Conservation (phyloP, 1,284 basidiomycete genomes). For the Laetiporus sulphureus region DNA sequence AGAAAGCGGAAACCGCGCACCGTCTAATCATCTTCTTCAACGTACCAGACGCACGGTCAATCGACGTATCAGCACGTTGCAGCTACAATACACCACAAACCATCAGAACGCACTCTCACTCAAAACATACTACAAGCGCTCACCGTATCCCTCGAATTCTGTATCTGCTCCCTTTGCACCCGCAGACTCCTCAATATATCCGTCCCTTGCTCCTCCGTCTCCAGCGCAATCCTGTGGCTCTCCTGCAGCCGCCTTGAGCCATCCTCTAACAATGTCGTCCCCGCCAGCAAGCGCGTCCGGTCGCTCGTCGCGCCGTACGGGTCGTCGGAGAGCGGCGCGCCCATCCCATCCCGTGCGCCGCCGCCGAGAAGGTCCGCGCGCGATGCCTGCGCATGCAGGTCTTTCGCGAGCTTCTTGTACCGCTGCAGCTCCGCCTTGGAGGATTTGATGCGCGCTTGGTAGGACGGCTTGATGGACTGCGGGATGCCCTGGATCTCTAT, state of each 20-base stretch:
- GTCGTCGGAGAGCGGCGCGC: constrained; percentile 62
- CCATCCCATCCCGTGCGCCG: constrained; percentile 32
- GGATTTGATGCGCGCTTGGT: constrained; percentile 65
- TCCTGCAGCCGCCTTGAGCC: constrained; percentile 81
- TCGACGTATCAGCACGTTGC: constrained; percentile 61
- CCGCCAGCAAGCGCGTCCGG: constrained; percentile 72
- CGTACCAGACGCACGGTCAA: constrained; percentile 69
- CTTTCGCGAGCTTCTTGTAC: constrained; percentile 76
- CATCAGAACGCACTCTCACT: not conserved
- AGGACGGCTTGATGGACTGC: constrained; percentile 70
- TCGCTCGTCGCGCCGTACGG: constrained; percentile 66
- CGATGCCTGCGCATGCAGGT: constrained; percentile 49
- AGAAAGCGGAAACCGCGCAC: constrained; percentile 31
- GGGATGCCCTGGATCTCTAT: constrained; percentile 98
- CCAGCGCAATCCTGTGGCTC: constrained; percentile 87
- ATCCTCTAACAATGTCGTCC: constrained; percentile 71
- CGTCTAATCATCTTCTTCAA: constrained; percentile 74
- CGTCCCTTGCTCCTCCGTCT: constrained; percentile 94
- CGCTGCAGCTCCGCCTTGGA: constrained; percentile 69
- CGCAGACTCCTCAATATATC: constrained; percentile 87
- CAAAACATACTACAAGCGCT: constrained; percentile 5
- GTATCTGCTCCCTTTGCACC: constrained; percentile 91
- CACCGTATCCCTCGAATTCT: constrained; percentile 88
- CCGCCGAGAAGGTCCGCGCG: constrained; percentile 52
- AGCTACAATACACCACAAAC: constrained; percentile 39